Base-by-base conservation (phyloP, 1,284 basidiomycete species). In the Apiotrichum gracile region DNA sequence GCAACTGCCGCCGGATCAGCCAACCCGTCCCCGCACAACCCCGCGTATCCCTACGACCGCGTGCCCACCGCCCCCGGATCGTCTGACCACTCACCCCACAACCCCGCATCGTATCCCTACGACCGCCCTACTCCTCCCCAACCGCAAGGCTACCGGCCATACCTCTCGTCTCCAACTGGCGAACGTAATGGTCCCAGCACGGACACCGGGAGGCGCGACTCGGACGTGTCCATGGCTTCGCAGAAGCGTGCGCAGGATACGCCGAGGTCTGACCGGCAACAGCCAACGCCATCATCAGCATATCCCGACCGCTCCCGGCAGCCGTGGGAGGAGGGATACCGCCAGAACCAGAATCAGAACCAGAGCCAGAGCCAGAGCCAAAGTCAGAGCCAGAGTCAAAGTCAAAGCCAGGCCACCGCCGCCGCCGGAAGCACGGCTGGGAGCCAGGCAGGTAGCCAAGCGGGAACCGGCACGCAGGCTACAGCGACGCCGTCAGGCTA, bases 251-350 rank as follows among this genome's bases (percentile, higher is more conserved):
- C 22, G 13, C n/a, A 38, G 25, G 33, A 46, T n/a, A 24, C 41
- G 4, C 16, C 31, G 31, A 14, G 31, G 16, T 31, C 31, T 4
- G 12, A 14, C 10, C 31, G 12, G n/a, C n/a, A n/a, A 31, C 31
- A 10, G 31, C 9, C n/a, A n/a, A 14, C 31, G 4, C 31, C 31
- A 14, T 9, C 6, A 10, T n/a, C 43, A 4, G 26, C 5, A n/a
- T 43, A 26, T n/a, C 8, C 41, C 41, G 41, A 43, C 3, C 27
- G 31, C 3, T 16, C 43, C 19, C 43, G 43, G 7, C 39, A n/a
- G n/a, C n/a, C 52, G 13, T 50, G 48, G 47, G 43, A 46, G 10
- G 37, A 49, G 19, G 35, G 43, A 13, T 41, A 52, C 14, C 51
- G 38, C n/a, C 35, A 38, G 26, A 35, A 31, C 6, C 33, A 26